These are phyloP conservation scores for Rhizoclosmatium sp. DNA, from an alignment of 192 early-diverging fungal genomes.

Conservation along the genomic window DNA sequence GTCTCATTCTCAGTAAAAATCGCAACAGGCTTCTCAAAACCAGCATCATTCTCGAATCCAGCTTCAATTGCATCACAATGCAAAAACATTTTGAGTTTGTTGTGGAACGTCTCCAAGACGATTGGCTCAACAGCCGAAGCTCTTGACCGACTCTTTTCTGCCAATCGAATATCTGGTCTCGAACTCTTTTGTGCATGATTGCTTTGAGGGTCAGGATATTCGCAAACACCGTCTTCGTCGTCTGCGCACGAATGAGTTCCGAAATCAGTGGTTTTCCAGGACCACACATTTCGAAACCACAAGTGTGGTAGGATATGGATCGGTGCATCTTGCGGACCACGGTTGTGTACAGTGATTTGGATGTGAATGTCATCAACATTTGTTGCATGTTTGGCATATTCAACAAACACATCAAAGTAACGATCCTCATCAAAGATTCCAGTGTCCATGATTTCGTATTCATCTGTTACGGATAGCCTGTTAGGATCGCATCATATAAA, in stretches of 20 bases:
- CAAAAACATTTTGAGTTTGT: constrained; percentile 19
- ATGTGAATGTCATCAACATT: constrained; percentile 39
- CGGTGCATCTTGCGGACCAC: constrained; percentile 21
- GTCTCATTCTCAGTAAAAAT: constrained; percentile 64
- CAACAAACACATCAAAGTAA: background rate
- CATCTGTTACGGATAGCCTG: background rate
- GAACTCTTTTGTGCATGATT: background rate
- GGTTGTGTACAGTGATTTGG: constrained; percentile 31
- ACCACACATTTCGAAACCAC: constrained; percentile 46
- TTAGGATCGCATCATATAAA: background rate
- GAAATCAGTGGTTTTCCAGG: constrained; percentile 28
- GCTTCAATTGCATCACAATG: constrained; percentile 21
- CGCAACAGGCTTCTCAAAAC: constrained; percentile 32
- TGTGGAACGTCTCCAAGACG: constrained; percentile 6
- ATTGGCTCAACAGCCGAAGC: background rate
- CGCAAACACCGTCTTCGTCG: constrained; percentile 6
- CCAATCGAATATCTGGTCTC: constrained; percentile 16
- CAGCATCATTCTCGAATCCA: background rate
- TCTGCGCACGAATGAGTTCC: constrained; percentile 10
- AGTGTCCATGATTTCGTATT: constrained; percentile 44
- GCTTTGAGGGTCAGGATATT: background rate
- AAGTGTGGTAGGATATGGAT: constrained; percentile 41
- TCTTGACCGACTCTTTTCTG: background rate
- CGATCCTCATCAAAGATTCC: constrained; percentile 40
- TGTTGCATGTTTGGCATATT: constrained; percentile 39